phyloP scores from a whole-genome alignment of 83 land plant genomes.

The Thuja plicata region DNA sequence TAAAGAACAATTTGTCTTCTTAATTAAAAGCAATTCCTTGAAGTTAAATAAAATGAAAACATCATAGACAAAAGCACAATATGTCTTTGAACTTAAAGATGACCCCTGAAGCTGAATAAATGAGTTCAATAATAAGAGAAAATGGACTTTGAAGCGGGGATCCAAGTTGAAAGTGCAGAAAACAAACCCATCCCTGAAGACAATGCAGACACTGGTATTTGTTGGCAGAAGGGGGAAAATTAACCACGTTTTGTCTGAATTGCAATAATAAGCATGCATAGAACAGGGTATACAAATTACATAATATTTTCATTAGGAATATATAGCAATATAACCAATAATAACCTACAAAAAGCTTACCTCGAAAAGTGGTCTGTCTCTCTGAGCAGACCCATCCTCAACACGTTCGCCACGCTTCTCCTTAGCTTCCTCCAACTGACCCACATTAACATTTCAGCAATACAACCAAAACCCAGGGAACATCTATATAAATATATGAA shows the following conservation, averaged over 20 bases:
- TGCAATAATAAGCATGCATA: not conserved
- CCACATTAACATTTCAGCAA: not conserved
- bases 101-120: not conserved
- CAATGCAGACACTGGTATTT: not conserved
- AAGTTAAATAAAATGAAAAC: not conserved
- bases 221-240: too few species aligned
- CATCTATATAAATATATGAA: too few species aligned
- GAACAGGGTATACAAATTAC: not conserved
- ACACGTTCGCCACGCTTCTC: conserved; percentile 57
- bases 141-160: not conserved
- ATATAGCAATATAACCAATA: not conserved
- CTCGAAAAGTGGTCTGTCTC: conserved; percentile 60
- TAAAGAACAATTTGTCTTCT: not conserved
- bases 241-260: not conserved
- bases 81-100: too few species aligned
- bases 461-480: not conserved
- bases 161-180: not conserved
- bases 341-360: conserved; percentile 16
- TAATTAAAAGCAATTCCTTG: not conserved
- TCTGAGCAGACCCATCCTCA: conserved; percentile 70
- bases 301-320: not conserved
- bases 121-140: not conserved
- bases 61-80: too few species aligned
- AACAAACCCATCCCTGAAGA: not conserved
- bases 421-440: conserved; percentile 55